Evolutionary conservation across 2,329 filamentous ascomycete species (phyloP).

Genomic region (Beauveria varroae): DNA sequence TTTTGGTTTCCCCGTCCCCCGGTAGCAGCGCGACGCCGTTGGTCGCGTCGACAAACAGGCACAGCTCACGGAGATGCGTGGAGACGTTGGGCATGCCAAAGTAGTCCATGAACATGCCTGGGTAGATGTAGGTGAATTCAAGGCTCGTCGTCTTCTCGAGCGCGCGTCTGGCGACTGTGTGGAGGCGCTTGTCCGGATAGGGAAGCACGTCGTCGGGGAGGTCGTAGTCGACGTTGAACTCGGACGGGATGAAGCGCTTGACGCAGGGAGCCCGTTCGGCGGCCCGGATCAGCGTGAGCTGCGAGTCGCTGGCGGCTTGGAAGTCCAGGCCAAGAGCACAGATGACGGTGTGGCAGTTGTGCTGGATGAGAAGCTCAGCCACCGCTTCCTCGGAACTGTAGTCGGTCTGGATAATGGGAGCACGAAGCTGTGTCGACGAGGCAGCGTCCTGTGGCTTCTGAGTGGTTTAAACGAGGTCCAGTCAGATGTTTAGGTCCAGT

Average conservation of each 20-base stretch:
- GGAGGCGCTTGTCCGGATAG: constrained; percentile 26
- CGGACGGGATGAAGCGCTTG: constrained; percentile 29
- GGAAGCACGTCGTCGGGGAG: constrained; percentile 24
- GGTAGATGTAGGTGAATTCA: constrained; percentile 26
- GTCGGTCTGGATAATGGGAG: constrained; percentile 20
- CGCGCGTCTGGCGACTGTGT: constrained; percentile 20
- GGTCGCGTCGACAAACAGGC: constrained; percentile 23
- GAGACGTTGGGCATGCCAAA: constrained; percentile 23
- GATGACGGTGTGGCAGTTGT: constrained; percentile 23
- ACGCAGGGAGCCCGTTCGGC: constrained; percentile 22
- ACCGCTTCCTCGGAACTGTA: constrained; percentile 20
- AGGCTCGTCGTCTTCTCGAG: constrained; percentile 25
- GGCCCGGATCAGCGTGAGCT: constrained; percentile 26
- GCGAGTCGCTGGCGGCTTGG: constrained; percentile 22
- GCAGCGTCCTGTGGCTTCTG: background rate
- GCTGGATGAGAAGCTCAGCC: constrained; percentile 15
- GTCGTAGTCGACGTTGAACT: constrained; percentile 31
- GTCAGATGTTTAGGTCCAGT: background rate
- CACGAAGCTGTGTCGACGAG: background rate
- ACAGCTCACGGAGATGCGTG: constrained; percentile 21
- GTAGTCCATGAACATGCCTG: constrained; percentile 31
- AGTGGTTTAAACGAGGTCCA: background rate
- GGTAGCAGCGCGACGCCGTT: constrained; percentile 21
- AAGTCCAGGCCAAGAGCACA: constrained; percentile 25
- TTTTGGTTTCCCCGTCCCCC: constrained; percentile 22